phyloP scores from a whole-genome alignment of 768 basidiomycete genomes.

The Auricularia sp. region DNA sequence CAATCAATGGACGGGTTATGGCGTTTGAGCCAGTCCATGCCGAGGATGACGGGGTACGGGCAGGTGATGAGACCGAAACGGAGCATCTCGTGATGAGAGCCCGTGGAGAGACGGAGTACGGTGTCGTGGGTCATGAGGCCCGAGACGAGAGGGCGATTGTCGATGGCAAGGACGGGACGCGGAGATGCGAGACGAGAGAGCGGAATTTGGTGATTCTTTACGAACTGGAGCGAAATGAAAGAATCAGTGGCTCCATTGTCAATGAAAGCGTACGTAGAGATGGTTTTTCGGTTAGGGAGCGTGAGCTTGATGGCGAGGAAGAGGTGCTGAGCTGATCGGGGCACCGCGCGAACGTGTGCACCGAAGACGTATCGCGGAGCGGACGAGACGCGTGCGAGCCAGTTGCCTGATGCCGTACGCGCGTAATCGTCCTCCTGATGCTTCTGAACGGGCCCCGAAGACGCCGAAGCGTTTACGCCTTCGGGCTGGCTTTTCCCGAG shows the following conservation, averaged over 20 bases:
- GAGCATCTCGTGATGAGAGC: slow-evolving; percentile 20
- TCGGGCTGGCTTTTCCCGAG: slow-evolving; percentile 19
- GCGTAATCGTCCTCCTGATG: no score
- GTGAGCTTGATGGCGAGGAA: slow-evolving; percentile 14
- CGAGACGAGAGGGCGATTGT: slow-evolving; percentile 29
- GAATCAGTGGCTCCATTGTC: slow-evolving; percentile 28
- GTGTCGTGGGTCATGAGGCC: slow-evolving; percentile 31
- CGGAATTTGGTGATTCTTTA: slow-evolving; percentile 23
- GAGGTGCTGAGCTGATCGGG: slow-evolving; percentile 14
- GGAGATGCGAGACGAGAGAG: slow-evolving; percentile 21
- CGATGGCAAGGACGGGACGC: slow-evolving; percentile 26
- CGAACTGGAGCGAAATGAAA: slow-evolving; percentile 27
- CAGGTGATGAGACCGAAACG: slow-evolving; percentile 23
- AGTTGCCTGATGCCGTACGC: slow-evolving; percentile 5
- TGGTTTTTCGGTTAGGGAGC: slow-evolving; percentile 23
- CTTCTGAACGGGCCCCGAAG: no score
- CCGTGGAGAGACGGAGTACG: slow-evolving; percentile 18
- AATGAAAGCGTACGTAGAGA: slow-evolving; percentile 26
- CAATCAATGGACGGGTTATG: slow-evolving; percentile 30
- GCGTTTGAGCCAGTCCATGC: slow-evolving; percentile 26
- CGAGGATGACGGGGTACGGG: slow-evolving; percentile 25
- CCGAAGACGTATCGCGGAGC: slow-evolving; percentile 4
- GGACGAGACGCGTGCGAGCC: slow-evolving; percentile 8
- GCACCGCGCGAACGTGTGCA: slow-evolving; percentile 6
- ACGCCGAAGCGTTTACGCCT: slow-evolving; percentile 12